Percentiles rank a stretch among this genome's conserved stretches.
These are phyloP conservation scores for Cercospora zeae-maydis DNA, from an alignment of 2,329 filamentous ascomycete species.

Conservation along the genomic window DNA sequence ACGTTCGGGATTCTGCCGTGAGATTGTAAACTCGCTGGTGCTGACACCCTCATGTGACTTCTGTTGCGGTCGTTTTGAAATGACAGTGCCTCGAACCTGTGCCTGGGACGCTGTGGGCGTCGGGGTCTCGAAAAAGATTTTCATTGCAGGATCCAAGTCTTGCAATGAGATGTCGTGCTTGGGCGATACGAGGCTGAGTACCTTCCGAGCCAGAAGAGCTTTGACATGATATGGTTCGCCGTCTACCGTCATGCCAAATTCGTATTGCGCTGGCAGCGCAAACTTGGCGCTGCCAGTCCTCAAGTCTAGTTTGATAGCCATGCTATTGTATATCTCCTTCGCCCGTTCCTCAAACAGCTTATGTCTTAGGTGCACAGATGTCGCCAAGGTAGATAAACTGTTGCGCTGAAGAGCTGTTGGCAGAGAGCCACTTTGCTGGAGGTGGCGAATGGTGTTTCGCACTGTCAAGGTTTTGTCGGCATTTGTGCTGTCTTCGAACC, in stretches of 20 bases:
- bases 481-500: conserved; percentile 87
- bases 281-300: conserved; percentile 32
- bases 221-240: conserved; percentile 29
- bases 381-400: conserved; percentile 59
- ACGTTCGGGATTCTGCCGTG: background rate
- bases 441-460: conserved; percentile 74
- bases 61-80: background rate
- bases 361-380: conserved; percentile 33
- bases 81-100: background rate
- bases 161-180: conserved; percentile 43
- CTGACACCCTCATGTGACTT: background rate
- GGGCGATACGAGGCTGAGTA: conserved; percentile 51
- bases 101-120: background rate
- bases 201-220: conserved; percentile 45
- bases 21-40: background rate
- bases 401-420: conserved; percentile 67
- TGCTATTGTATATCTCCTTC: conserved; percentile 52
- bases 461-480: conserved; percentile 68
- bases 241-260: background rate
- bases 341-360: conserved; percentile 45
- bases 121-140: conserved; percentile 12
- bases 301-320: conserved; percentile 46
- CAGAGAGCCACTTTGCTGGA: conserved; percentile 57
- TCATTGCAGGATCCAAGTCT: conserved; percentile 42
- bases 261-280: background rate